Conservation (phyloP, 202 grass and related monocot species). For the Zoysia matrella region DNA sequence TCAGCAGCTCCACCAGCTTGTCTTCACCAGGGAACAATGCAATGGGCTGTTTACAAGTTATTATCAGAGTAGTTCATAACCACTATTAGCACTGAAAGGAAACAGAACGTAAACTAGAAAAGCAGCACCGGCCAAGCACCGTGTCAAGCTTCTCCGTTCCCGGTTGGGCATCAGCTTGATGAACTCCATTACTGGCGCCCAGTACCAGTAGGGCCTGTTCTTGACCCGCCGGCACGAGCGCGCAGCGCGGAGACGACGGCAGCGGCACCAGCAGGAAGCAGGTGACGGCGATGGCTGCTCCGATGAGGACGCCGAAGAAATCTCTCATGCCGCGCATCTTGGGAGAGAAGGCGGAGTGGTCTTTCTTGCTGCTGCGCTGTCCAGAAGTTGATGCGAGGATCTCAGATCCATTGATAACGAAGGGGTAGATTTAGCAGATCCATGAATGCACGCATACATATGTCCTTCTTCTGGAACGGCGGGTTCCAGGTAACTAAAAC, state of each 20-base stretch:
- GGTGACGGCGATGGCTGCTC: conserved; percentile 34
- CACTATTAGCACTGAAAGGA: not conserved
- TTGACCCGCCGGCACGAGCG: not conserved
- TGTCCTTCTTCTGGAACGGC: no score
- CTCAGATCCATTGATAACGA: no score
- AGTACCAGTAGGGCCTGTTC: not conserved
- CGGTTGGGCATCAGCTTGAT: not conserved
- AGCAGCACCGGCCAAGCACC: not conserved
- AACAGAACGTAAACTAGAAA: not conserved
- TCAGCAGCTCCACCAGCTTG: conserved; percentile 35
- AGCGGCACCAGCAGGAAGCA: conserved; percentile 24
- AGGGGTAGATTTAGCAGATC: no score
- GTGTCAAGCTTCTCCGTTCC: not conserved
- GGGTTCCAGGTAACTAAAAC: no score
- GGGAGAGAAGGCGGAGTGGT: not conserved
- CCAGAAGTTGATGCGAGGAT: no score
- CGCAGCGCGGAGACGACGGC: conserved; percentile 13
- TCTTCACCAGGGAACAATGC: not conserved
- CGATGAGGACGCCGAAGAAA: conserved; percentile 29
- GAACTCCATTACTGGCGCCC: not conserved
- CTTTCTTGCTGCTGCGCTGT: not conserved
- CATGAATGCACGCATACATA: no score
- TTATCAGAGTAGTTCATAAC: not conserved
- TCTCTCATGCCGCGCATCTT: not conserved
- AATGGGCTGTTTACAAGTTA: not conserved